A percentile compares a stretch with the other conserved stretches of the same genome.
Evolutionary conservation across 169 alveolate species (phyloP).

Genomic region (Amoebophrya sp.): DNA sequence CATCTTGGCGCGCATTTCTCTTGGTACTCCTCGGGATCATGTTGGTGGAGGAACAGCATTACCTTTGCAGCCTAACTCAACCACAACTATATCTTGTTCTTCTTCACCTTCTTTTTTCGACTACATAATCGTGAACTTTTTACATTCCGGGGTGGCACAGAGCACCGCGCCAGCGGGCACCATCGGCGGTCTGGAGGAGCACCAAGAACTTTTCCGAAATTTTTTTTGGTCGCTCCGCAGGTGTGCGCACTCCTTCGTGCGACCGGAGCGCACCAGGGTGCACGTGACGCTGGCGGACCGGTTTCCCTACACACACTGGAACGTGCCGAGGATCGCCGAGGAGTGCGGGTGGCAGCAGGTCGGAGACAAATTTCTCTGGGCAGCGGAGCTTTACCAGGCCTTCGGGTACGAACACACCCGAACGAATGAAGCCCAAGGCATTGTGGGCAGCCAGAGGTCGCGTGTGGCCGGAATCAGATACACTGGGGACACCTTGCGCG

Average conservation of each 20-base stretch:
- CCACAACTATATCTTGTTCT: no score
- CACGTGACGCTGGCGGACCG: background rate
- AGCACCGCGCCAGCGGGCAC: background rate
- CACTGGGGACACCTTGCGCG: background rate
- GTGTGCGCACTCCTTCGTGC: background rate
- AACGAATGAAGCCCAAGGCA: background rate
- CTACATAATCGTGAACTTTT: background rate
- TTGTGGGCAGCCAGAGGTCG: background rate
- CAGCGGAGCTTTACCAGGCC: background rate
- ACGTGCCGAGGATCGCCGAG: background rate
- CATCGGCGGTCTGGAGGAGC: background rate
- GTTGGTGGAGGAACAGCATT: background rate
- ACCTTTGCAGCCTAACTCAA: background rate
- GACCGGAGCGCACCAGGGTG: background rate
- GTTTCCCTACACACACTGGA: background rate
- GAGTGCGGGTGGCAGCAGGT: background rate
- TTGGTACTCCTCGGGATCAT: no score
- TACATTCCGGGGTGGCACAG: background rate
- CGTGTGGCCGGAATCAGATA: background rate
- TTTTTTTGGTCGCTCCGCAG: background rate
- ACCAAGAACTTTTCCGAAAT: background rate
- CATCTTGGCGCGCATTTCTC: no score
- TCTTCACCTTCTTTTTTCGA: background rate
- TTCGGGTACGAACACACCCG: constrained; percentile 1
- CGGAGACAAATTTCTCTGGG: background rate